Evolutionary conservation across 495 filamentous ascomycete genomes (phyloP), one percentile per base, ranked within the genome.

Genomic region (Cairneyella variabilis): DNA sequence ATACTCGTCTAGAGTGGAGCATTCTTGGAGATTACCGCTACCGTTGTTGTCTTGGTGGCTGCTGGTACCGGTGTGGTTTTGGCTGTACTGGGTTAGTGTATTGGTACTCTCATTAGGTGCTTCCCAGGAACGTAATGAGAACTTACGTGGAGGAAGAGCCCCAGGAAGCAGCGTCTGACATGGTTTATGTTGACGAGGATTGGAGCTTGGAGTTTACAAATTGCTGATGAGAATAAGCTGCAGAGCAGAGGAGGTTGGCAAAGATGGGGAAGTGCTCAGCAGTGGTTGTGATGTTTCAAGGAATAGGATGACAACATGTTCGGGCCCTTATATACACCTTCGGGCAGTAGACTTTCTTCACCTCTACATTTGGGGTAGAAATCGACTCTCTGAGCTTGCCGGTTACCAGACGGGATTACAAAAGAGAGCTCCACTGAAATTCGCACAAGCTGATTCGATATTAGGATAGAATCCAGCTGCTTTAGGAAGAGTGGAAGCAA

Each of bases 91-190:
- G 6, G 38, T 41, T 18, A 41, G 17, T 11, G 17, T 41, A 41
- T 41, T 41, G 17, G 38, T 41, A 11, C 38, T 41, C 38, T 18
- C 10, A 18, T 18, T 18, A 41, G 17, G 9, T 11, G 38, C 38
- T 7, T 10, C 8, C 8, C 14, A 25, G 43, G 21, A 47, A 30
- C 14, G 22, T 11, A 47, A 12, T 25, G 22, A 47, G 23, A 11
- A 30, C 43, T 47, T 43, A 43, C 40, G 40, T 11, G 25, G 40
- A 43, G 5, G 21, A 16, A 4, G 40, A 43, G 12, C 40, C 40
- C 40, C 40, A 43, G 12, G 40, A 43, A 21, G 40, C 40, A 16
- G 40, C 40, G 17, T 43, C 21, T 23, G 40, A 43, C 40, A 43
- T 43, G 21, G n/a, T 20, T 21, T 16, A 43, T 21, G 40, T 12